Evolutionary conservation across 2,329 filamentous ascomycete genomes (phyloP).

Genomic region (Penicillium polonicum): DNA sequence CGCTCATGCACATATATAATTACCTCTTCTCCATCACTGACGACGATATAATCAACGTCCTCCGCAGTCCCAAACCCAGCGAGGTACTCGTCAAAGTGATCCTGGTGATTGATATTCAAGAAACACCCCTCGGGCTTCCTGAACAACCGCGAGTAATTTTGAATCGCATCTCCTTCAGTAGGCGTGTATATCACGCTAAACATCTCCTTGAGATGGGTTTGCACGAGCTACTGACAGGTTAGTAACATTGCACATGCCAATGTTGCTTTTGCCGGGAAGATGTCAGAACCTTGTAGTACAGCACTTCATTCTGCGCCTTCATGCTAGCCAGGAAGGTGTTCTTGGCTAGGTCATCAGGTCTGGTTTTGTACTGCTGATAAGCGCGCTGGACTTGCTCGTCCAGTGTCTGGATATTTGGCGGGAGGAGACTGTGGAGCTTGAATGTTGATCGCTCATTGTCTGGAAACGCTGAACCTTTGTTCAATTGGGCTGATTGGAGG

Average conservation of each 20-base stretch:
- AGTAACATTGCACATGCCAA: background rate
- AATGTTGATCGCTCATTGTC: slow-evolving; percentile 67
- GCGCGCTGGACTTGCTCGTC: slow-evolving; percentile 75
- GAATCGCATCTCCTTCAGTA: slow-evolving; percentile 84
- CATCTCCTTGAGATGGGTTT: slow-evolving; percentile 81
- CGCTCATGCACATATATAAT: no score
- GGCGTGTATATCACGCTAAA: slow-evolving; percentile 89
- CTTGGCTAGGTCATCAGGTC: slow-evolving; percentile 67
- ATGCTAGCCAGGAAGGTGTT: slow-evolving; percentile 85
- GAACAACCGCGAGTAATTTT: slow-evolving; percentile 78
- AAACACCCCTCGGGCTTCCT: slow-evolving; percentile 78
- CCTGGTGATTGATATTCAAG: slow-evolving; percentile 68
- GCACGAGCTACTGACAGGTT: slow-evolving; percentile 56
- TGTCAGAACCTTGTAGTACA: slow-evolving; percentile 67
- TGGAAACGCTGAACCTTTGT: slow-evolving; percentile 80
- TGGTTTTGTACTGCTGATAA: slow-evolving; percentile 72
- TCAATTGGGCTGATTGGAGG: slow-evolving; percentile 67
- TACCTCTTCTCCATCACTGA: slow-evolving; percentile 65
- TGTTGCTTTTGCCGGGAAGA: background rate
- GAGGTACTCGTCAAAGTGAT: slow-evolving; percentile 65
- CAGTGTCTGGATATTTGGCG: slow-evolving; percentile 68
- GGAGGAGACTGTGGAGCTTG: slow-evolving; percentile 70
- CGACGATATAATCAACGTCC: slow-evolving; percentile 85
- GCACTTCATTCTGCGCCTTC: slow-evolving; percentile 79
- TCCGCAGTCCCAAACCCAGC: slow-evolving; percentile 67